Base-by-base conservation (phyloP, 208 protist species). In the Trypanosomatidae sp. region DNA sequence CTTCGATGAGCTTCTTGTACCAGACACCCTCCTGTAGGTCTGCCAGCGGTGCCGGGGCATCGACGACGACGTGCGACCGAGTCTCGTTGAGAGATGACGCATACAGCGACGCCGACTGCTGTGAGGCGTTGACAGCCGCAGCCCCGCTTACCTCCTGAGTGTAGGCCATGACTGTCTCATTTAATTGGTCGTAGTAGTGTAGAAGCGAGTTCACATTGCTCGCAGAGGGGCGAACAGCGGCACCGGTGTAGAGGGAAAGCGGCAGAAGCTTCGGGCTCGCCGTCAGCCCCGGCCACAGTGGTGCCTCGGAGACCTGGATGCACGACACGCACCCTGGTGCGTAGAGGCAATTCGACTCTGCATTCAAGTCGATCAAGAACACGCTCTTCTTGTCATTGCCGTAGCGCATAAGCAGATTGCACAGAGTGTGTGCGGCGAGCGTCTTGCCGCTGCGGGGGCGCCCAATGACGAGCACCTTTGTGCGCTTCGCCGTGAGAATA, bases 401-500 rank as follows among this genome's bases (percentile, higher is more conserved):
- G 43, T 69, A 81, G 36, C 70, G 73, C 59, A 77, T 77, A 19
- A 95, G 71, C 43, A 93, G 55, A 71, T 96, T 93, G 73, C 80
- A 90, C 22, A 94, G 72, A 12, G 88, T 93, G 80, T 93, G 91
- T 46, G 90, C 87, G 8, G 84, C 80, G 8, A 91, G 73, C 44
- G 90, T 91, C 66, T 90, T 93, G 28, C 91, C 91, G 49, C 79
- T 75, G 56, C 78, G 65, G 13, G 53, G 41, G 30, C 82, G 59
- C 3, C 91, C 90, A 65, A 96, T 82, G 22, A 96, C 91, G 3
- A 94, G 79, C 33, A 94, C 82, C n/a, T 81, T 87, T 8, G 79
- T 75, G 25, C 62, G 72, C 43, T 67, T 73, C 6, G 66, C 69
- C 25, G 70, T 66, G 28, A 84, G 52, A 41, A 94, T 53, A 8